A percentile compares a stretch with the other conserved stretches of the same genome.
Evolutionary conservation across 2,329 filamentous ascomycete genomes (phyloP).

Genomic region (Hypoxylon sp.): DNA sequence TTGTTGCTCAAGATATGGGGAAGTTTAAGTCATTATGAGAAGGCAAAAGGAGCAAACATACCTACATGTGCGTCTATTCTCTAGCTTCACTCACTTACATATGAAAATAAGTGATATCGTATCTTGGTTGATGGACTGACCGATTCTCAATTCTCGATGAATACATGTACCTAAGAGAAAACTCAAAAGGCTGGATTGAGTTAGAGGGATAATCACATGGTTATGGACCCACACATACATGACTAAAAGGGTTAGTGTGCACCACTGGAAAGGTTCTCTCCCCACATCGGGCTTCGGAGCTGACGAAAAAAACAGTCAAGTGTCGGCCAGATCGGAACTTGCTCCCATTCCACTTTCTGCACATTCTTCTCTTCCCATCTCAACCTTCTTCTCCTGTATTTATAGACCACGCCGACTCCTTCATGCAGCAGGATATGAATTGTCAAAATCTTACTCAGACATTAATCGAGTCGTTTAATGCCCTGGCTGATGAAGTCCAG

Average conservation of each 20-base stretch:
- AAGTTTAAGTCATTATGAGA: neutral
- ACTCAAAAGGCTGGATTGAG: neutral
- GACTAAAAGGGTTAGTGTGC: neutral
- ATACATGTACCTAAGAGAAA: neutral
- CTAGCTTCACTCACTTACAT: neutral
- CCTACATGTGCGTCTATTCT: neutral
- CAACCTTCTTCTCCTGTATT: constrained; percentile 10
- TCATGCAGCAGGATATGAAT: constrained; percentile 55
- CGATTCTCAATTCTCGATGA: neutral
- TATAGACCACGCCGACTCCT: neutral
- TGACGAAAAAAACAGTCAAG: constrained; percentile 8
- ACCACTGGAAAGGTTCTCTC: neutral
- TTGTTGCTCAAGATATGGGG: neutral
- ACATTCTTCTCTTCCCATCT: constrained; percentile 16
- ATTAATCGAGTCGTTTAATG: constrained; percentile 73
- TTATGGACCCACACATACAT: constrained; percentile 8
- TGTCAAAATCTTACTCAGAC: constrained; percentile 64
- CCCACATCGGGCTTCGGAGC: constrained; percentile 21
- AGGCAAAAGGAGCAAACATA: neutral
- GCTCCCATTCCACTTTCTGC: constrained; percentile 4
- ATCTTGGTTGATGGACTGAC: neutral
- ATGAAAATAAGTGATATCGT: neutral
- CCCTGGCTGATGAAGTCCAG: constrained; percentile 75
- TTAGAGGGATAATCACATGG: neutral
- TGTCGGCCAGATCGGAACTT: constrained; percentile 20